These are phyloP conservation scores for Trichoderma citrinoviride DNA, from an alignment of 2,329 filamentous ascomycete species.

Conservation along the genomic window DNA sequence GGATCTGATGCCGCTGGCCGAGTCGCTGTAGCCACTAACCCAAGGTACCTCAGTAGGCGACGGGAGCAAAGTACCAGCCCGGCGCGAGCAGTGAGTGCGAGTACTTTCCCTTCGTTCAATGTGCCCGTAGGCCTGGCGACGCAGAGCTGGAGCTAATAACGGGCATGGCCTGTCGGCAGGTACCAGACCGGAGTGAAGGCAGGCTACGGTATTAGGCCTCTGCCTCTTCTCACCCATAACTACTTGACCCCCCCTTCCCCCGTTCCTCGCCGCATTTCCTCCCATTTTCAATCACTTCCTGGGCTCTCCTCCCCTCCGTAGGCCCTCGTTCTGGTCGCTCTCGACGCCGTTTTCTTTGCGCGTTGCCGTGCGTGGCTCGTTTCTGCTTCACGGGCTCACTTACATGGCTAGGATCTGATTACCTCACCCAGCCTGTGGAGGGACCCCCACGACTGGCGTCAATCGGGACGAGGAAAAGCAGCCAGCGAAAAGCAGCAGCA, in stretches of 20 bases:
- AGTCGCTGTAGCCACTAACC: too few species aligned
- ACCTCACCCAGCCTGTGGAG: constrained; percentile 15
- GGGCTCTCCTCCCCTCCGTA: constrained; percentile 24
- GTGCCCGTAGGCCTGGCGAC: neutral
- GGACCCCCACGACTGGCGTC: constrained; percentile 17
- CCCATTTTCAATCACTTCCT: constrained; percentile 30
- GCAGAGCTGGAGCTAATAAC: constrained; percentile 6
- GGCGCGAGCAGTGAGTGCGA: too few species aligned
- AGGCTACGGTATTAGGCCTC: constrained; percentile 27
- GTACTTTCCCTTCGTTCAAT: too few species aligned
- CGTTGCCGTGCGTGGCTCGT: constrained; percentile 21
- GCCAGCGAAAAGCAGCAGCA: constrained; percentile 4
- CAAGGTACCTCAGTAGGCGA: too few species aligned
- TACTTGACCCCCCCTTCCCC: constrained; percentile 35
- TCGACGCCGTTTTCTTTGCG: constrained; percentile 22
- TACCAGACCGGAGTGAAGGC: constrained; percentile 11
- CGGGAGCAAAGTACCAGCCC: too few species aligned
- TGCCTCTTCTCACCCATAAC: constrained; percentile 34
- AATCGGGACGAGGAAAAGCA: neutral
- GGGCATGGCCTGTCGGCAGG: constrained; percentile 10
- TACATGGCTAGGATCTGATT: constrained; percentile 20
- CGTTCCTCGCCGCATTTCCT: constrained; percentile 32
- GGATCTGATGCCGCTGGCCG: too few species aligned
- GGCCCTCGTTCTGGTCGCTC: constrained; percentile 10
- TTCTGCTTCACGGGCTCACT: constrained; percentile 17